A percentile compares a stretch with the other conserved stretches of the same genome.
phyloP scores from a whole-genome alignment of 192 early-diverging fungal species.

The Geranomyces michiganensis region DNA sequence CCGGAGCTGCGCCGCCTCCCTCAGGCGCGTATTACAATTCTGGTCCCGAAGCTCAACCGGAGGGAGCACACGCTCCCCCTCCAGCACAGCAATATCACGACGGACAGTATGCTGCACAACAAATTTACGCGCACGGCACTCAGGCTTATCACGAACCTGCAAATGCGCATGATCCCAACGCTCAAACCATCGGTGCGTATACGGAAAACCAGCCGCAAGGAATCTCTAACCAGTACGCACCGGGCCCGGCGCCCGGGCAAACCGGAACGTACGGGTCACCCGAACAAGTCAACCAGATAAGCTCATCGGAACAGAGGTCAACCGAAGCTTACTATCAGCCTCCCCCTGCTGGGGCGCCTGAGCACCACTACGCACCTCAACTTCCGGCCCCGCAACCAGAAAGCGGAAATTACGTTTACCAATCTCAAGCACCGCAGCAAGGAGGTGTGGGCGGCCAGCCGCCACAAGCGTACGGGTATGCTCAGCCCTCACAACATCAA shows the following conservation, averaged over 20 bases:
- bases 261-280: too few relatives aligned
- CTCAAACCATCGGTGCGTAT: too few relatives aligned
- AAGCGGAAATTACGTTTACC: not conserved
- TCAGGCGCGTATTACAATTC: not conserved
- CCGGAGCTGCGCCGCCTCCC: too few relatives aligned
- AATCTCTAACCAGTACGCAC: too few relatives aligned
- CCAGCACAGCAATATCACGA: conserved; percentile 25
- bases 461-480: not conserved
- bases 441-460: not conserved
- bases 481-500: not conserved
- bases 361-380: conserved; percentile 12
- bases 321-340: not conserved
- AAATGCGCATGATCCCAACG: too few relatives aligned
- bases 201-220: too few relatives aligned
- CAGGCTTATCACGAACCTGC: too few relatives aligned
- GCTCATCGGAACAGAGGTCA: not conserved
- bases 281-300: too few relatives aligned
- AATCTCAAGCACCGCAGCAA: not conserved
- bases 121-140: not conserved
- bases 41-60: not conserved
- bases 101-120: conserved; percentile 12
- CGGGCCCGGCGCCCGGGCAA: too few relatives aligned
- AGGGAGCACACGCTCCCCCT: conserved; percentile 8
- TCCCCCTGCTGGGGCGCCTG: conserved; percentile 2
- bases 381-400: conserved; percentile 16